Percentiles rank a stretch among this genome's conserved stretches.
These are phyloP conservation scores for Albophoma yamanashiensis DNA, from an alignment of 2,329 filamentous ascomycete species.

Conservation along the genomic window DNA sequence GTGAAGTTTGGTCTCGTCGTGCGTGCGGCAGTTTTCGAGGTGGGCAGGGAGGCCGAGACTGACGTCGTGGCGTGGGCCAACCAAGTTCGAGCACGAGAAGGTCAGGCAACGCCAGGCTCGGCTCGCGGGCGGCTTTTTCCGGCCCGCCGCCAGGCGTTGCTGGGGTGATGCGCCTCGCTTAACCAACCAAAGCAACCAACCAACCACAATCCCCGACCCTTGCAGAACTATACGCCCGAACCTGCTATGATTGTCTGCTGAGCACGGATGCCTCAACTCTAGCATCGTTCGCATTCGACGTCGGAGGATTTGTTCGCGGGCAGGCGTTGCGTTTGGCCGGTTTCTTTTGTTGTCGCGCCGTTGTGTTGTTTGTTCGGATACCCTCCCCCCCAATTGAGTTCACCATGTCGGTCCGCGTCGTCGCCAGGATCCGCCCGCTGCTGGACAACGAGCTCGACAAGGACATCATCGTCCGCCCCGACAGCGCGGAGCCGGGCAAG, in stretches of 20 bases:
- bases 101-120: background rate
- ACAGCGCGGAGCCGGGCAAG: conserved; percentile 48
- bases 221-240: background rate
- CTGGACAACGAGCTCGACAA: conserved; percentile 76
- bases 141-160: conserved; percentile 4
- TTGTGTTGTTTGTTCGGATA: conserved; percentile 2
- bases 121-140: conserved; percentile 18
- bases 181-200: no score
- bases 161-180: background rate
- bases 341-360: conserved; percentile 1
- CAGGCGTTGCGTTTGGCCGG: background rate
- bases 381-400: conserved; percentile 1
- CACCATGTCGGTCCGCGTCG: conserved; percentile 64
- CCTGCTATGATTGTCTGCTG: background rate
- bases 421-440: conserved; percentile 82
- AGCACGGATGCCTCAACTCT: background rate
- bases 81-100: background rate
- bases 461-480: conserved; percentile 72
- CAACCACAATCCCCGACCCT: background rate
- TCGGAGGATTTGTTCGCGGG: background rate
- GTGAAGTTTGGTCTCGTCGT: background rate
- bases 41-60: background rate
- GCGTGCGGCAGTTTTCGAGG: background rate
- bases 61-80: background rate
- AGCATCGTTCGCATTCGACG: background rate